Percentiles rank a stretch among this genome's conserved stretches.
Evolutionary conservation across 2,329 filamentous ascomycete genomes (phyloP).

Genomic region (Talaromyces albobiverticillius): DNA sequence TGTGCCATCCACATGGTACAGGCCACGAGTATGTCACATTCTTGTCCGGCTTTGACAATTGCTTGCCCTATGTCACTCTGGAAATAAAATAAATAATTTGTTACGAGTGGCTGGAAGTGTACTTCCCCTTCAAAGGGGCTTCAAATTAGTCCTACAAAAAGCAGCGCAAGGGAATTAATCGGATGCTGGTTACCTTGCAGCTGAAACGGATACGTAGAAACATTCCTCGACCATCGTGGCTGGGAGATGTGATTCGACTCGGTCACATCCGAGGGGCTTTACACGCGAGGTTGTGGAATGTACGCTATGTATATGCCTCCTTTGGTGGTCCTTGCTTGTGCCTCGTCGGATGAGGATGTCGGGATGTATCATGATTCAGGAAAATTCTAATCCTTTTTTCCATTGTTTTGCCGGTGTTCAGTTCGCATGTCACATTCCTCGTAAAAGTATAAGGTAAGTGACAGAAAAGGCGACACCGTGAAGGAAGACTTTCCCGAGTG

Average conservation of each 20-base stretch:
- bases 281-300: neutral
- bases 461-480: too few relatives aligned
- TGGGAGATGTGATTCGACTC: too few relatives aligned
- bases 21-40: neutral
- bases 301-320: neutral
- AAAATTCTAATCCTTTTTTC: too few relatives aligned
- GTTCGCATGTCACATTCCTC: neutral
- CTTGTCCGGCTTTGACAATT: neutral
- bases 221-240: neutral
- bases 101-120: too few relatives aligned
- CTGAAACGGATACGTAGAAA: neutral
- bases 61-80: neutral
- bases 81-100: too few relatives aligned
- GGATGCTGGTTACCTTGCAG: neutral
- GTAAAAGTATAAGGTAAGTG: neutral
- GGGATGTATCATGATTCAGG: too few relatives aligned
- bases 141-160: neutral
- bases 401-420: constrained; percentile 1
- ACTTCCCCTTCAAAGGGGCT: neutral
- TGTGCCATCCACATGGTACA: neutral
- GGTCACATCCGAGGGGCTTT: too few relatives aligned
- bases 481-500: neutral
- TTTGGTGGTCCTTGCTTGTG: neutral
- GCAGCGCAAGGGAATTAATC: neutral
- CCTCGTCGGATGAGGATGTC: too few relatives aligned